Evolutionary conservation across 768 basidiomycete species (phyloP).

Genomic region (Nevesoporus exiguus): DNA sequence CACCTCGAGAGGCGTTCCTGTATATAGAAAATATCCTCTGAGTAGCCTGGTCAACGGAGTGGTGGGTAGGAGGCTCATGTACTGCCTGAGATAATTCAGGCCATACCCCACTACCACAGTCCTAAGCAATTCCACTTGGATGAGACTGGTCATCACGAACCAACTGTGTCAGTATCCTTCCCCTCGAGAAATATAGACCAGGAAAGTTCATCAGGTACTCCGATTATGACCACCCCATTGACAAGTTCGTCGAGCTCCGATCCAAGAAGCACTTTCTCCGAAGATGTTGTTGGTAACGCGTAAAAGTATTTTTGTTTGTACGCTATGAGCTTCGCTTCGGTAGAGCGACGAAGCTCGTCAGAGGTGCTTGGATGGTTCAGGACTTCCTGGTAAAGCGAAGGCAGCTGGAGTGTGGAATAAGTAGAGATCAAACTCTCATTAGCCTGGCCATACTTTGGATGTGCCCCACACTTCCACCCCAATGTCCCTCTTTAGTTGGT

Average conservation of each 20-base stretch:
- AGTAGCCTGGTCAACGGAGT: conserved; percentile 56
- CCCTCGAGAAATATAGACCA: conserved; percentile 81
- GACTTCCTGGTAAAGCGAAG: conserved; percentile 71
- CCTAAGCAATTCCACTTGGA: background rate
- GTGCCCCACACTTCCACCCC: conserved; percentile 57
- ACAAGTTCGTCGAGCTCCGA: conserved; percentile 69
- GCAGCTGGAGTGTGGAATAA: conserved; percentile 47
- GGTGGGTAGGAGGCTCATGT: conserved; percentile 61
- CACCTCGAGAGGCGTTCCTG: conserved; percentile 44
- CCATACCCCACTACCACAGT: conserved; percentile 57
- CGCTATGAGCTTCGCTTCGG: conserved; percentile 71
- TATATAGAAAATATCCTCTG: conserved; percentile 65
- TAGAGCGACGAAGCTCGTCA: conserved; percentile 73
- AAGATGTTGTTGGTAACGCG: conserved; percentile 47
- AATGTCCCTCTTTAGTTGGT: conserved; percentile 59
- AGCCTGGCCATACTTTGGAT: conserved; percentile 49
- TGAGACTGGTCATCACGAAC: conserved; percentile 41
- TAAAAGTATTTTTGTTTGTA: conserved; percentile 61
- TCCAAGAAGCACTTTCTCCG: conserved; percentile 47
- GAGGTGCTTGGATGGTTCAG: conserved; percentile 75
- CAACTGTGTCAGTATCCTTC: conserved; percentile 60
- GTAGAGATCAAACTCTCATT: conserved; percentile 1
- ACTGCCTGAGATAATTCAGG: conserved; percentile 51
- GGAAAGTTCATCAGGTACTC: conserved; percentile 73
- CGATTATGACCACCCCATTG: conserved; percentile 70